Evolutionary conservation across 2,329 filamentous ascomycete species (phyloP).

Genomic region (Teratosphaeria nubilosa): DNA sequence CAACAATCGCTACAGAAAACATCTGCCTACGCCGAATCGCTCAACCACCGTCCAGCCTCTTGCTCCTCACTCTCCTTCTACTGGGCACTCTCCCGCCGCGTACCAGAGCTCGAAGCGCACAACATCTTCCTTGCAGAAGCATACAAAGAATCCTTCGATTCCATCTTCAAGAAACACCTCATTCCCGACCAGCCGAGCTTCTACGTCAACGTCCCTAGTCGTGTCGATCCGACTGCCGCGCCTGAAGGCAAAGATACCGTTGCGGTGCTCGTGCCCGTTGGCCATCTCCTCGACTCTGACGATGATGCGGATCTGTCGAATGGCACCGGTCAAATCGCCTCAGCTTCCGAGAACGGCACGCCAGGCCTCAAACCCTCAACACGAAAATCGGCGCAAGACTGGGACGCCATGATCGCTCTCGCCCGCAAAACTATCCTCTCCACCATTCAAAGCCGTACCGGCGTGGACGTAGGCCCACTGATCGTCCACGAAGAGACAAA

Average conservation of each 20-base stretch:
- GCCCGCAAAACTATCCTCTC: constrained; percentile 51
- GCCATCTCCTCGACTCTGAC: constrained; percentile 46
- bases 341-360: not conserved
- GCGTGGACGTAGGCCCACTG: constrained; percentile 39
- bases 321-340: not conserved
- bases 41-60: constrained; percentile 46
- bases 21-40: constrained; percentile 29
- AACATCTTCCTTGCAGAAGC: constrained; percentile 70
- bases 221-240: constrained; percentile 58
- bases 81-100: constrained; percentile 53
- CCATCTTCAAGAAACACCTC: constrained; percentile 59
- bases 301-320: not conserved
- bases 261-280: constrained; percentile 62
- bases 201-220: constrained; percentile 66
- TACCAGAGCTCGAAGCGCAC: constrained; percentile 57
- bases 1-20: constrained; percentile 10
- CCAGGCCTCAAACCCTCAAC: constrained; percentile 28
- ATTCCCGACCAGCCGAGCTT: constrained; percentile 62
- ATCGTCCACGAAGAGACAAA: constrained; percentile 56
- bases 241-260: constrained; percentile 55
- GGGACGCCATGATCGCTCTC: constrained; percentile 48
- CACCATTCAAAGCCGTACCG: constrained; percentile 52
- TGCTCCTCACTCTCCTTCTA: constrained; percentile 71
- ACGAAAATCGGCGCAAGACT: constrained; percentile 42
- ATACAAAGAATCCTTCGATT: constrained; percentile 63